Base-by-base conservation (phyloP, 441 rosid species). In the Gossypium davidsonii region DNA sequence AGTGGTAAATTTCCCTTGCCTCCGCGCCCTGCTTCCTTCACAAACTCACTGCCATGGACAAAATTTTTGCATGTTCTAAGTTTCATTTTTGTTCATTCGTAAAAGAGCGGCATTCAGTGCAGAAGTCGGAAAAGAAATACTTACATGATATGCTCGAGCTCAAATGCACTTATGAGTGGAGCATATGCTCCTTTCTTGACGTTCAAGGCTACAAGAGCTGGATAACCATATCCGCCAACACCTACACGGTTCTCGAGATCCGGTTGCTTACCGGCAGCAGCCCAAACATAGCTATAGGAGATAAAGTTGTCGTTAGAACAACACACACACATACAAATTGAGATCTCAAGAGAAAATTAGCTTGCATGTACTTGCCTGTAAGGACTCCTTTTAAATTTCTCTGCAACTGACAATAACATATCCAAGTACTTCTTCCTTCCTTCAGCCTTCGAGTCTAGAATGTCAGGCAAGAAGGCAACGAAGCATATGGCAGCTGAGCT, bases 171-270 rank as follows among this genome's bases (percentile, higher is more conserved):
- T 84, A 87, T 91, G 42, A 95, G 94, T 17, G 99, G 97, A 67
- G 99, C 91, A 77, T 90, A 93, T 18, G 87, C 98, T 76, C 88
- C 98, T 85, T 93, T 93, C 91, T 95, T 95, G 72, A 85, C 80
- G 74, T 95, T 95, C 89, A 95, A 79, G 34, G 98, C 99, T 42
- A 95, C 94, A 77, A 95, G 80, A 58, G 99, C 99, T 3, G 99
- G 98, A 73, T 93, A 95, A 10, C 99, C 99, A 10, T 95, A 95
- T 76, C 98, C 99, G 52, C 99, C 99, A 48, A 95, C 97, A 14
- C 90, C 89, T 11, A 95, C 97, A n/a, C 48, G 83, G 34, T 81
- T 88, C 83, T 95, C 99, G 48, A 95, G 89, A 85, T 90, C 95
- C 17, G 92, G 90, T 78, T 95, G 97, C 83, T 86, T 88, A 73